Base-by-base conservation (phyloP, 2,329 filamentous ascomycete genomes). In the Didymellaceae sp. region DNA sequence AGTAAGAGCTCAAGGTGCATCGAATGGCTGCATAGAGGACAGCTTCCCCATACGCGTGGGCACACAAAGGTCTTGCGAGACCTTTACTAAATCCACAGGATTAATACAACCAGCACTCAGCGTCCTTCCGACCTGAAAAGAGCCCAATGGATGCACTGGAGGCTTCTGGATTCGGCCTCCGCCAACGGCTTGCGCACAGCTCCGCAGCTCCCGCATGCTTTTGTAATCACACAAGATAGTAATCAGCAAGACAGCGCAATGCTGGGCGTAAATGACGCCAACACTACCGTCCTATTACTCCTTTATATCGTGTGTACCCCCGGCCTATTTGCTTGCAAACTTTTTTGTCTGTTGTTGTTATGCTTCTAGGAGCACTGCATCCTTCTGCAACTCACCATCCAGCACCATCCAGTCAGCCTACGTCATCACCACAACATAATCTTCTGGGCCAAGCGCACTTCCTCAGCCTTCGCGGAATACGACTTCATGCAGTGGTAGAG, bases 191-290 rank as follows among this genome's bases (percentile, higher is more conserved):
- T 24, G 6, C 8, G 4, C 13, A 14, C 4, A 10, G 6, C 5
- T 40, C 6, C 35, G 22, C 24, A 17, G 16, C 16, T n/a, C 16
- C 6, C 8, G 13, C 13, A 28, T 31, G 20, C 3, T 13, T 35
- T 35, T n/a, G 30, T 45, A 40, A 51, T 51, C 35, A 40, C 14
- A 4, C 14, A 3, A 5, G 6, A 16, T n/a, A 41, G 18, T 45
- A 32, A 40, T 35, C 40, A 38, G 11, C 4, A 32, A 7, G 16
- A 4, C n/a, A 11, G 3, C 24, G 47, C 41, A 20, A 45, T 41
- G 3, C 5, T 14, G 11, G 4, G 11, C 30, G 6, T 1, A 25
- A 17, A 51, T 51, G 41, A 41, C 47, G 47, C 35, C 14, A 51
- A 35, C 31, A 31, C 13, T 31, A 35, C 8, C 16, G 8, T 5